A percentile compares a stretch with the other conserved stretches of the same genome.
These are phyloP conservation scores for Aureobasidium leucospermi DNA, from an alignment of 2,329 filamentous ascomycete species.

Conservation along the genomic window DNA sequence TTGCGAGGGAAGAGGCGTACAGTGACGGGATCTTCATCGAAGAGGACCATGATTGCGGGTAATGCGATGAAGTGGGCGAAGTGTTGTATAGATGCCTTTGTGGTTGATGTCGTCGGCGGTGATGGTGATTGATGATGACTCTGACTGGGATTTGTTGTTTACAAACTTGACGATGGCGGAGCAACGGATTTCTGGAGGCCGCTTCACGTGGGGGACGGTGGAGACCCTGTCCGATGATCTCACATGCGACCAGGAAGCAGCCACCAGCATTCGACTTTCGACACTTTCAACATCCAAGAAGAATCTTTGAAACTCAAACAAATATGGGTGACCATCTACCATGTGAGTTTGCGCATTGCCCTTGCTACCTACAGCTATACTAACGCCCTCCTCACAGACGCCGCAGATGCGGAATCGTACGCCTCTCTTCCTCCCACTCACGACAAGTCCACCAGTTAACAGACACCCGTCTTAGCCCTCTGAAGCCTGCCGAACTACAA, in stretches of 20 bases:
- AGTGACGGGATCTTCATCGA: constrained; percentile 85
- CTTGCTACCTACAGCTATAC: constrained; percentile 13
- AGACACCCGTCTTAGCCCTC: constrained; percentile 50
- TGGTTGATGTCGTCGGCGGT: not conserved
- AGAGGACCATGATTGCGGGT: constrained; percentile 60
- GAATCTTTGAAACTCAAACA: not conserved
- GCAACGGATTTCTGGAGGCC: not conserved
- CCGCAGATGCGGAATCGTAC: constrained; percentile 92
- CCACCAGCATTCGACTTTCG: not conserved
- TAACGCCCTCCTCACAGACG: constrained; percentile 55
- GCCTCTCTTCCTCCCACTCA: constrained; percentile 20
- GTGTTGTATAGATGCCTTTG: not conserved
- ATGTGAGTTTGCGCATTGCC: constrained; percentile 33
- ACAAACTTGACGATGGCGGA: not conserved
- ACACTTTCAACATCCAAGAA: not conserved
- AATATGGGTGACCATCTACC: constrained; percentile 42
- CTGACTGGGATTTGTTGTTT: not conserved
- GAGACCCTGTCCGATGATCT: constrained; percentile 9
- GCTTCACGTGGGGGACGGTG: not conserved
- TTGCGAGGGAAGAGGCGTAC: constrained; percentile 43
- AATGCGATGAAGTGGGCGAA: not conserved
- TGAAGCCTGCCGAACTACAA: constrained; percentile 85
- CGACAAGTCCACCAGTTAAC: not conserved
- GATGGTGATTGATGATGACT: not conserved
- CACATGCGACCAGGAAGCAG: constrained; percentile 1